Conservation (phyloP, 129 eudicot species). For the Gnaphalium uliginosum region DNA sequence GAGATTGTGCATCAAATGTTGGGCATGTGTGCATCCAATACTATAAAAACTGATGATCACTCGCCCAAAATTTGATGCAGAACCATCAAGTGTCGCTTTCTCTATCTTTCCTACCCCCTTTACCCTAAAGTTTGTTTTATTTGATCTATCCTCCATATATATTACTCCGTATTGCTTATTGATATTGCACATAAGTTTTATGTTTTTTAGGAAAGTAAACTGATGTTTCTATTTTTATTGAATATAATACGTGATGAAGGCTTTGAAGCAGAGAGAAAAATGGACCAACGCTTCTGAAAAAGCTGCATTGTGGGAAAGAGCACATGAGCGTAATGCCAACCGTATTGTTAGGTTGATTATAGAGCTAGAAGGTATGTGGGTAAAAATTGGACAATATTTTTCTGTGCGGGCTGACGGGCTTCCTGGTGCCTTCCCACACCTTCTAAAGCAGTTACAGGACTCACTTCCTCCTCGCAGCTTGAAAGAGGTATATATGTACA, state of each 20-base stretch:
- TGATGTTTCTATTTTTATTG: background rate
- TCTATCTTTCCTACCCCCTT: no score
- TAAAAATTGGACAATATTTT: slow-evolving; percentile 89
- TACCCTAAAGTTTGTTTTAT: no score
- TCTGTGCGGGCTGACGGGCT: slow-evolving; percentile 94
- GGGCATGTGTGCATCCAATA: no score
- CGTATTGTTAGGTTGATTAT: slow-evolving; percentile 71
- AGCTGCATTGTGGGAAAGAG: slow-evolving; percentile 72
- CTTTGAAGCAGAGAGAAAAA: slow-evolving; percentile 81
- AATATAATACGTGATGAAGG: slow-evolving; percentile 30
- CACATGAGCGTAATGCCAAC: slow-evolving; percentile 91
- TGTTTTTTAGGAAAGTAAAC: background rate
- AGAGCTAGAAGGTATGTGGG: slow-evolving; percentile 91
- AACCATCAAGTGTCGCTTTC: no score
- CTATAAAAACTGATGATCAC: no score
- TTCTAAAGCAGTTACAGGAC: slow-evolving; percentile 78
- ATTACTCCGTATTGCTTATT: background rate
- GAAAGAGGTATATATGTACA: slow-evolving; percentile 56
- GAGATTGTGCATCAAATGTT: no score
- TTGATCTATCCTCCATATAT: no score
- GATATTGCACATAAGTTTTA: background rate
- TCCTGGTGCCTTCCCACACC: slow-evolving; percentile 72
- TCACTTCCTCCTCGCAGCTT: slow-evolving; percentile 88
- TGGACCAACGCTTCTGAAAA: slow-evolving; percentile 57
- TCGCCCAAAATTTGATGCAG: no score